These are phyloP conservation scores for Penicillium fuscoglaucum DNA, from an alignment of 2,329 filamentous ascomycete genomes.

Conservation along the genomic window DNA sequence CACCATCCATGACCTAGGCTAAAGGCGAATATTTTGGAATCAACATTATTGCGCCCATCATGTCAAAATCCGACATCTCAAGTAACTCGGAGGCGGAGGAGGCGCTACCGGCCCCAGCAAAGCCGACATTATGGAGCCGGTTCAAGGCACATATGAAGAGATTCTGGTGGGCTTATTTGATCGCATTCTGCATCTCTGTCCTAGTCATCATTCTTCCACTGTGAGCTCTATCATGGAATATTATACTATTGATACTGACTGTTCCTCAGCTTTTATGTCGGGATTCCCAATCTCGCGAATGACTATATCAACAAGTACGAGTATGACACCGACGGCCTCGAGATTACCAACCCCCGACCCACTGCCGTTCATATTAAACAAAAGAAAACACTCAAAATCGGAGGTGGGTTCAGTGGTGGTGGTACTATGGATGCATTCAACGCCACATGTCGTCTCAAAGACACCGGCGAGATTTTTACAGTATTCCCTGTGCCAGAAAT, in stretches of 20 bases:
- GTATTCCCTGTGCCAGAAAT: slow-evolving; percentile 22
- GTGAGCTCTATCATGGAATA: slow-evolving; percentile 8
- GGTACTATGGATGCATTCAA: slow-evolving; percentile 27
- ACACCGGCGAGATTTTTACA: slow-evolving; percentile 19
- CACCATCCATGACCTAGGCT: background rate
- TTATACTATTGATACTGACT: background rate
- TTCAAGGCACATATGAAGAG: slow-evolving; percentile 28
- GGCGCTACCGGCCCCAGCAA: slow-evolving; percentile 3
- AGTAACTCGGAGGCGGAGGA: slow-evolving; percentile 10
- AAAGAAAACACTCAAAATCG: slow-evolving; percentile 18
- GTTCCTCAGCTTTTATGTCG: slow-evolving; percentile 24
- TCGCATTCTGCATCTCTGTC: slow-evolving; percentile 21
- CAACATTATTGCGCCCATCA: background rate
- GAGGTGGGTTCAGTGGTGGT: slow-evolving; percentile 24
- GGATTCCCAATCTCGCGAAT: slow-evolving; percentile 27
- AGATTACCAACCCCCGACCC: slow-evolving; percentile 28
- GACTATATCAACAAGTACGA: slow-evolving; percentile 28
- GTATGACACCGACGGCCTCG: slow-evolving; percentile 23
- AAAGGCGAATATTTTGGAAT: background rate
- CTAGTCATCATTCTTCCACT: slow-evolving; percentile 27
- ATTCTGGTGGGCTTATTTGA: slow-evolving; percentile 31
- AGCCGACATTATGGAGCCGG: slow-evolving; percentile 22
- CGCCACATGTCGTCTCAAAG: slow-evolving; percentile 18
- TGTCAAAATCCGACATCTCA: slow-evolving; percentile 25
- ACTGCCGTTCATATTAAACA: slow-evolving; percentile 27